phyloP scores from a whole-genome alignment of 1,284 basidiomycete genomes.

The Stygiomarasmius scandens region DNA sequence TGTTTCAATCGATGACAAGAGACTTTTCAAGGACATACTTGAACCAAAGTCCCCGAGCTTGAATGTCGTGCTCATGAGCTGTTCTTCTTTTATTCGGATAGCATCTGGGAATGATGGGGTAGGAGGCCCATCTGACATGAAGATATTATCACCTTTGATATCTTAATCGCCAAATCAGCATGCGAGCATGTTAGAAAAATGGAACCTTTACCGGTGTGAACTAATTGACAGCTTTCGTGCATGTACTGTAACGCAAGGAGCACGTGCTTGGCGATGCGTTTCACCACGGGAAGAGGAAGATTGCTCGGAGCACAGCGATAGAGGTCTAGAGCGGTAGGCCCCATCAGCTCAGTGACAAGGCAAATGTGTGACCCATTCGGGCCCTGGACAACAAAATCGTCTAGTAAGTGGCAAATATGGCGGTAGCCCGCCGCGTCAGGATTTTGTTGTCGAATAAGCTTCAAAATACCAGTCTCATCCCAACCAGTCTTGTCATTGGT shows the following conservation, averaged over 20 bases:
- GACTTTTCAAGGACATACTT: too few relatives aligned
- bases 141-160: constrained; percentile 14
- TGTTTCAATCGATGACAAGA: too few relatives aligned
- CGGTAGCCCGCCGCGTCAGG: not conserved
- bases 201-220: constrained; percentile 30
- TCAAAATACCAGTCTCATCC: not conserved
- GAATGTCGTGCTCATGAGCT: too few relatives aligned
- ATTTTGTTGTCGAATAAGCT: not conserved
- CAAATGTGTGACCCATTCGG: constrained; percentile 5
- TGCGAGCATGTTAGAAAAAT: not conserved
- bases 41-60: too few relatives aligned
- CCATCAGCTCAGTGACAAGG: constrained; percentile 8
- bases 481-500: not conserved
- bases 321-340: constrained; percentile 38
- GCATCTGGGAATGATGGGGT: too few relatives aligned
- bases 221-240: constrained; percentile 49
- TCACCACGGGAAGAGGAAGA: constrained; percentile 45
- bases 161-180: not conserved
- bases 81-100: too few relatives aligned
- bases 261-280: constrained; percentile 48
- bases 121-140: not conserved
- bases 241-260: constrained; percentile 50
- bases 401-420: not conserved
- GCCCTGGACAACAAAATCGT: not conserved
- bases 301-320: constrained; percentile 31